Evolutionary conservation across 108 stramenopile species (phyloP).

Genomic region (Discostella pseudostelligera): DNA sequence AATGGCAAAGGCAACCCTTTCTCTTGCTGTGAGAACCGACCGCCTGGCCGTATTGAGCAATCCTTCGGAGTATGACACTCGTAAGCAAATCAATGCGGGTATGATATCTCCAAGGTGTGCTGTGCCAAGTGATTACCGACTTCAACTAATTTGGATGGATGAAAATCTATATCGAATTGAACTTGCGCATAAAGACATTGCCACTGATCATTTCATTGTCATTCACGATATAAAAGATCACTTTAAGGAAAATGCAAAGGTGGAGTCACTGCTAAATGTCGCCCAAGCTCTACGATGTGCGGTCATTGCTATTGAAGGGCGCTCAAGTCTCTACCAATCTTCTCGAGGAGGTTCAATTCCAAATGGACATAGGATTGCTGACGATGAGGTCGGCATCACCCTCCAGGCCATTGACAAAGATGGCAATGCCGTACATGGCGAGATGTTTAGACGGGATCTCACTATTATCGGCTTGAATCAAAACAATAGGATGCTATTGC

Average conservation of each 20-base stretch:
- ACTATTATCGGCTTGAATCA: conserved; percentile 42
- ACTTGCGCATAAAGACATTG: conserved; percentile 13
- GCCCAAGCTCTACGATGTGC: conserved; percentile 32
- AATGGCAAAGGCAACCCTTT: conserved; percentile 21
- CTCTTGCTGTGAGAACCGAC: conserved; percentile 19
- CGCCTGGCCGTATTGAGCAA: conserved; percentile 40
- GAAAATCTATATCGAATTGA: conserved; percentile 9
- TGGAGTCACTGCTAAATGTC: conserved; percentile 40
- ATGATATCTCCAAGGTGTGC: conserved; percentile 23
- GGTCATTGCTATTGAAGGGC: conserved; percentile 43
- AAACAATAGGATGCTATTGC: conserved; percentile 40
- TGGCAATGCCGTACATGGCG: conserved; percentile 14
- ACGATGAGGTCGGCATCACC: conserved; percentile 19
- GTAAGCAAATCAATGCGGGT: conserved; percentile 3
- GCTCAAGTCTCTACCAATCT: conserved; percentile 40
- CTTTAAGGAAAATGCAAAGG: conserved; percentile 19
- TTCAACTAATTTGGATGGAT: conserved; percentile 6
- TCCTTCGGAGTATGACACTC: conserved; percentile 13
- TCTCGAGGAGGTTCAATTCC: conserved; percentile 3
- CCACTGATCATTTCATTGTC: not conserved
- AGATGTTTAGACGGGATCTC: not conserved
- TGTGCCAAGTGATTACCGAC: conserved; percentile 21
- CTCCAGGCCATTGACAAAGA: conserved; percentile 4
- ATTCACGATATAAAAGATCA: conserved; percentile 14
- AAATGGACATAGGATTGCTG: conserved; percentile 9